A percentile compares a stretch with the other conserved stretches of the same genome.
Evolutionary conservation across 2,329 filamentous ascomycete species (phyloP).

Genomic region (Fusarium sarcochroum): DNA sequence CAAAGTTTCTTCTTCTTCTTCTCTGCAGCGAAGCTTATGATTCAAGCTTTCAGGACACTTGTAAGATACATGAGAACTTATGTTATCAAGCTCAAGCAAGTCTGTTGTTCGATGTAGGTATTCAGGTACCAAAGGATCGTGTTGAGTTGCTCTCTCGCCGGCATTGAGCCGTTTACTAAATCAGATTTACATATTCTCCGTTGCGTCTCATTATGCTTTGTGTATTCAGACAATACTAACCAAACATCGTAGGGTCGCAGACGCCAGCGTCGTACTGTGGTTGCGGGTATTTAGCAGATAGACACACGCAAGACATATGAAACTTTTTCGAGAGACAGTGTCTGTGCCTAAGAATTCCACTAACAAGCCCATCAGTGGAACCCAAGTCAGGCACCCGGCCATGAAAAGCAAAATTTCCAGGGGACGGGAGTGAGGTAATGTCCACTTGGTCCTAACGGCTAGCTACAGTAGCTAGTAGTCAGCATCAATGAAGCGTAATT

Average conservation of each 20-base stretch:
- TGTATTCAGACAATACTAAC: not conserved
- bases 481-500: conserved; percentile 13
- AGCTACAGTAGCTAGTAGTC: conserved; percentile 27
- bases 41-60: not conserved
- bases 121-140: not conserved
- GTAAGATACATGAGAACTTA: not conserved
- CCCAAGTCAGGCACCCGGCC: conserved; percentile 38
- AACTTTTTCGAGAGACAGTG: conserved; percentile 12
- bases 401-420: conserved; percentile 38
- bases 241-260: conserved; percentile 1
- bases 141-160: not conserved
- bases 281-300: conserved; percentile 10
- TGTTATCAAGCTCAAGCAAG: not conserved
- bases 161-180: not conserved
- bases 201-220: conserved; percentile 1
- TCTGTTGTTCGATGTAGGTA: not conserved
- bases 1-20: conserved; percentile 22
- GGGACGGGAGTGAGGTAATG: conserved; percentile 30
- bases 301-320: conserved; percentile 24
- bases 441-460: conserved; percentile 33
- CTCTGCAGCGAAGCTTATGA: conserved; percentile 13
- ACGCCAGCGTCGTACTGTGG: conserved; percentile 20
- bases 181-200: not conserved
- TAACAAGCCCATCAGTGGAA: conserved; percentile 37
- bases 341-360: conserved; percentile 31